Base-by-base conservation (phyloP, 768 basidiomycete genomes). In the Leccinum subtestaceum region DNA sequence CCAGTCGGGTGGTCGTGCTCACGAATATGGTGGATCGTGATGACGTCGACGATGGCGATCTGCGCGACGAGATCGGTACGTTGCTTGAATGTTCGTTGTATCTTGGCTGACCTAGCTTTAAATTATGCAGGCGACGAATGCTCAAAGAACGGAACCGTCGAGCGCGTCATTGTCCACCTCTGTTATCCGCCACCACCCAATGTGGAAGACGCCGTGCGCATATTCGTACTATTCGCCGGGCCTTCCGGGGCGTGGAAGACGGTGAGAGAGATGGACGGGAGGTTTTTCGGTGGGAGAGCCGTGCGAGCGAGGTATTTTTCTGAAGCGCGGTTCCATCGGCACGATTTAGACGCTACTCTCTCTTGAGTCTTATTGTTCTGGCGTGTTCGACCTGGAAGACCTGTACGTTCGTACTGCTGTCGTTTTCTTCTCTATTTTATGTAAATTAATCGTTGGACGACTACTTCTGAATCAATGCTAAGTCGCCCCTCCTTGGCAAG, bases 181-280 rank as follows among this genome's bases (percentile, higher is more conserved):
- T 82, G 90, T 48, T 78, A 86, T 45, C 91, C 93, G 2, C 76
- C 82, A 2, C 83, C 92, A 0, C 61, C 73, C 3, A 79, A 87
- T 51, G 78, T 84, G 2, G 86, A 87, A n/a, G 89, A 93, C n/a
- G 86, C 88, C 1, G 89, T 97, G 4, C 87, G 95, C 53, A 88
- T 98, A 55, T 98, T 97, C 69, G 89, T 98, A 15, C 76, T 91
- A 54, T 98, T 96, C 67, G 86, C 87, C 0, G 96, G 95, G 1
- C 91, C 92, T 5, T 95, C 83, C 0, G 96, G 93, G 11, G 96
- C 95, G 6, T 98, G 95, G 95, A 93, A 93, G 74, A 95, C 93
- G 0, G 92, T 95, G 2, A 84, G 93, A 51, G 94, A 96, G 71
- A 80, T 98, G 54, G 93, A 98, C 66, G 96, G 94, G 21, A 81